Percentiles rank a stretch among this genome's conserved stretches.
Conservation (phyloP, 108 stramenopile species). For the Nannochloropsis gaditana region DNA sequence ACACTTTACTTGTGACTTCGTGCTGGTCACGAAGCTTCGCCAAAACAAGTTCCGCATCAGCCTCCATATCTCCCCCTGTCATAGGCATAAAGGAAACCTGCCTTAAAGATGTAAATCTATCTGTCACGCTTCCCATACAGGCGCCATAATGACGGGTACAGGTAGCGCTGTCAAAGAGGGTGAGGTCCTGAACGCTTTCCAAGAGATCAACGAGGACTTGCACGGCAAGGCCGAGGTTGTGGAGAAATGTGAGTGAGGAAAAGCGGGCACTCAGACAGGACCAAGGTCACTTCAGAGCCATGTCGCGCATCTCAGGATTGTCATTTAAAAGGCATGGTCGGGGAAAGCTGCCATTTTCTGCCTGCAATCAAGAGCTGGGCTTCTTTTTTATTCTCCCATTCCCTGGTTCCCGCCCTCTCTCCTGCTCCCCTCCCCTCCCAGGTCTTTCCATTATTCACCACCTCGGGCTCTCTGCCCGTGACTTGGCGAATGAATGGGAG, state of each 20-base stretch:
- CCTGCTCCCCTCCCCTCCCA: neutral
- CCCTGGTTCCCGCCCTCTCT: neutral
- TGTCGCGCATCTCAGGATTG: too few relatives aligned
- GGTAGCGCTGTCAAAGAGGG: slow-evolving; percentile 8
- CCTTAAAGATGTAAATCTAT: too few relatives aligned
- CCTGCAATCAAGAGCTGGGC: neutral
- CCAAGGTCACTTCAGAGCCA: too few relatives aligned
- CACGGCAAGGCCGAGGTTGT: slow-evolving; percentile 11
- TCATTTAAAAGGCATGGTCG: too few relatives aligned
- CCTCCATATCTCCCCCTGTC: too few relatives aligned
- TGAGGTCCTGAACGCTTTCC: slow-evolving; percentile 14
- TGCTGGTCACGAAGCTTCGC: too few relatives aligned
- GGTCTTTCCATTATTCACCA: slow-evolving; percentile 31
- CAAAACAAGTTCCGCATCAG: too few relatives aligned
- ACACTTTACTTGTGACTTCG: too few relatives aligned
- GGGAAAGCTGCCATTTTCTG: too few relatives aligned
- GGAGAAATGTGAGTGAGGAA: neutral
- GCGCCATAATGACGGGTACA: neutral
- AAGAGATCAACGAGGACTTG: slow-evolving; percentile 6
- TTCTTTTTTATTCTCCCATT: neutral
- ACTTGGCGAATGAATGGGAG: slow-evolving; percentile 40
- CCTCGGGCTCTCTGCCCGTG: slow-evolving; percentile 29
- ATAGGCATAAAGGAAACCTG: too few relatives aligned
- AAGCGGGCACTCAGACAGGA: too few relatives aligned
- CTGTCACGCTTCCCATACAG: too few relatives aligned